phyloP scores from a whole-genome alignment of 768 basidiomycete species.

The Aureoboletus auriporus region DNA sequence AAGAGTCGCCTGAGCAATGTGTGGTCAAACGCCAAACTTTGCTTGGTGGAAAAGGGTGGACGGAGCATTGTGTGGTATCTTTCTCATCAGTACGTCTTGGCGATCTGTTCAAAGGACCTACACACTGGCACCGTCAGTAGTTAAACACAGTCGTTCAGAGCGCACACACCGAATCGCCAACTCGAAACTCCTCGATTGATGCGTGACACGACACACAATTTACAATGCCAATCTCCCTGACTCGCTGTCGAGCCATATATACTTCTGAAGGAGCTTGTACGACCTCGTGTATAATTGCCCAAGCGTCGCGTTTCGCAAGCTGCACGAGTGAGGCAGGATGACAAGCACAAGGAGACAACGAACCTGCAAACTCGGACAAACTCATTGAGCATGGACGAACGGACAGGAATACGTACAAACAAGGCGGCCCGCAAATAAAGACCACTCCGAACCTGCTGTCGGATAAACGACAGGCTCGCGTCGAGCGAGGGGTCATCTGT shows the following conservation, averaged over 20 bases:
- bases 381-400: constrained; percentile 76
- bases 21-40: too few relatives aligned
- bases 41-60: too few relatives aligned
- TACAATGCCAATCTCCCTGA: constrained; percentile 85
- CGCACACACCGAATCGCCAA: constrained; percentile 79
- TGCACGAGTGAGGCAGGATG: constrained; percentile 31
- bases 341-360: not conserved
- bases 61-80: too few relatives aligned
- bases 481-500: constrained; percentile 86
- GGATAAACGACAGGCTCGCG: constrained; percentile 76
- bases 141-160: too few relatives aligned
- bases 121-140: not conserved
- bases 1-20: too few relatives aligned
- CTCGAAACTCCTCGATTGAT: constrained; percentile 74
- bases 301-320: constrained; percentile 72
- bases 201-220: too few relatives aligned
- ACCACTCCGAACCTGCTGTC: constrained; percentile 81
- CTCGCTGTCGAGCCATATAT: constrained; percentile 47
- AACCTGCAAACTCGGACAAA: constrained; percentile 88
- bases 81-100: too few relatives aligned
- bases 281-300: constrained; percentile 86
- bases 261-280: constrained; percentile 92
- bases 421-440: constrained; percentile 89
- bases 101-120: constrained; percentile 89
- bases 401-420: constrained; percentile 95